A percentile compares a stretch with the other conserved stretches of the same genome.
These are phyloP conservation scores for Erythrobasidium hasegawianum DNA, from an alignment of 1,284 basidiomycete species.

Conservation along the genomic window DNA sequence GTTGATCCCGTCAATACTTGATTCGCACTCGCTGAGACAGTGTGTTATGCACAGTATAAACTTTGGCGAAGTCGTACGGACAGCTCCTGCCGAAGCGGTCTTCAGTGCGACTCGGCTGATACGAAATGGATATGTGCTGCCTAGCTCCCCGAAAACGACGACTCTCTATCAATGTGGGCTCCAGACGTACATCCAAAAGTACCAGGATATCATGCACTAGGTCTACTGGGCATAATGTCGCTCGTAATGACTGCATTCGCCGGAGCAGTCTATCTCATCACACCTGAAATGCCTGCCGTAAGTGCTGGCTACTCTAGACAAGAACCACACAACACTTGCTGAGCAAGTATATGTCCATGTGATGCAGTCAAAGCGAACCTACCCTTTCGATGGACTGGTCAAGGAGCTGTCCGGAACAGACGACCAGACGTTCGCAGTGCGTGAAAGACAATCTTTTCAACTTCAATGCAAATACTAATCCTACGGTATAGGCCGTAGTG, in stretches of 20 bases:
- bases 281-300: constrained; percentile 37
- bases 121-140: background rate
- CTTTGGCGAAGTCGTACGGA: constrained; percentile 43
- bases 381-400: constrained; percentile 44
- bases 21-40: too few relatives aligned
- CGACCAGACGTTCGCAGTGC: constrained; percentile 37
- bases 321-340: too few relatives aligned
- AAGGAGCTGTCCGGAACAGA: constrained; percentile 41
- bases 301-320: too few relatives aligned
- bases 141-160: constrained; percentile 45
- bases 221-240: constrained; percentile 40
- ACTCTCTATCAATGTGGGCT: constrained; percentile 45
- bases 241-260: constrained; percentile 39
- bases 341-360: too few relatives aligned
- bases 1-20: too few relatives aligned
- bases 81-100: too few relatives aligned
- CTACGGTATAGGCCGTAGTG: background rate
- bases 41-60: constrained; percentile 38
- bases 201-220: constrained; percentile 41
- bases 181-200: constrained; percentile 44
- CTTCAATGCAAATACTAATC: too few relatives aligned
- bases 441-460: too few relatives aligned
- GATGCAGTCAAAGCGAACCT: constrained; percentile 38
- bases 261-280: constrained; percentile 36
- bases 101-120: too few relatives aligned